Evolutionary conservation across 768 basidiomycete species (phyloP), one percentile per base, ranked within the genome.

Genomic region (Sarcodon sp.): DNA sequence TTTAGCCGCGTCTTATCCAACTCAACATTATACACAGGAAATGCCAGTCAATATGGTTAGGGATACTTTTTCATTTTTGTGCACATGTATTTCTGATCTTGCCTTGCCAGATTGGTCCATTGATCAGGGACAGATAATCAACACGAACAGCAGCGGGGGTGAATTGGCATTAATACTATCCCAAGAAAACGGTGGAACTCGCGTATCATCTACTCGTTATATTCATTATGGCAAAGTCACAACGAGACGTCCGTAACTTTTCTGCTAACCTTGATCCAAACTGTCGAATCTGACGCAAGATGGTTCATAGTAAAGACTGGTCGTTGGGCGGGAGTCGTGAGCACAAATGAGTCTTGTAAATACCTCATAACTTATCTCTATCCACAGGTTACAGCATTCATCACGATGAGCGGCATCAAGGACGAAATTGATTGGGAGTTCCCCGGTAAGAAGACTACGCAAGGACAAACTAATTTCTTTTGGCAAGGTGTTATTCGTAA

Each of bases 341-440:
- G 21, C 21, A 27, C 21, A 27, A 27, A 27, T 27, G 2, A 2
- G 21, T 27, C 21, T 4, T 27, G 21, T 4, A 27, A 27, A 27
- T 27, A 27, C 21, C 21, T 4, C 21, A 27, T 27, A 27, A 27
- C 21, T 27, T 27, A 27, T 27, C 4, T 27, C 21, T 27, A 27
- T 27, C 21, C 21, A 27, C 21, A 27, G 21, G 83, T 93, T 47
- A 81, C 83, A 0, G 88, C 89, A 7, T 85, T 84, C 64, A 86
- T 88, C 57, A 83, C 81, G 5, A 90, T 90, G 88, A 67, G 64
- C 13, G 76, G 82, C 53, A 71, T 88, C 55, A 87, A 85, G 60
- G 84, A 87, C 57, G 87, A 89, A 59, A 85, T 90, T 46, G 87
- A 90, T 53, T 88, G 87, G 86, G 86, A 88, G 59, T 89, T 80